These are phyloP conservation scores for Colletotrichum sp. DNA, from an alignment of 2,329 filamentous ascomycete genomes.

Conservation along the genomic window DNA sequence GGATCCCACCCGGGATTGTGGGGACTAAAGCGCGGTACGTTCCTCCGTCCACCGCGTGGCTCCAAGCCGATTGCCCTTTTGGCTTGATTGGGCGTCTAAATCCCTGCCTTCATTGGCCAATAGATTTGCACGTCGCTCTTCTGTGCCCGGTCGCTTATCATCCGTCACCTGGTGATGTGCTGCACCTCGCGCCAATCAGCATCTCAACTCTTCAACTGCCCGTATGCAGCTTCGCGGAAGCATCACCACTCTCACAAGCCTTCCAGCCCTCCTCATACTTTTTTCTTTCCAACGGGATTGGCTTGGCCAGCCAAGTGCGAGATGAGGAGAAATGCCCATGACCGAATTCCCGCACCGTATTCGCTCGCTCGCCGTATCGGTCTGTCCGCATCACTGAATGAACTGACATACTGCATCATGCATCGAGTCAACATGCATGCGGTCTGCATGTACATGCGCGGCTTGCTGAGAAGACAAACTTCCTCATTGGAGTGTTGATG, in stretches of 20 bases:
- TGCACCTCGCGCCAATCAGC: constrained; percentile 11
- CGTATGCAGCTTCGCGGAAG: constrained; percentile 14
- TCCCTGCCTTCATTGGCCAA: constrained; percentile 11
- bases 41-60: background rate
- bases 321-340: constrained; percentile 7
- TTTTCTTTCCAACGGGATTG: background rate
- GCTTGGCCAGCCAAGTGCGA: background rate
- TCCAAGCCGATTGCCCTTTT: constrained; percentile 1
- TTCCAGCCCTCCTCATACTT: constrained; percentile 7
- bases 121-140: background rate
- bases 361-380: constrained; percentile 7
- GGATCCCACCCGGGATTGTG: background rate
- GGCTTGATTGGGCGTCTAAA: constrained; percentile 20
- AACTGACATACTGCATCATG: constrained; percentile 14
- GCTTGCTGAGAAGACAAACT: background rate
- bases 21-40: constrained; percentile 11
- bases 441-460: constrained; percentile 10
- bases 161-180: constrained; percentile 21
- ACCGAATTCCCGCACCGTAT: background rate
- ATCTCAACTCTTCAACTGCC: background rate
- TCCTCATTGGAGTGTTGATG: constrained; percentile 14
- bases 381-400: constrained; percentile 7
- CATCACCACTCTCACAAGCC: constrained; percentile 13
- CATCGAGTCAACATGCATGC: constrained; percentile 20
- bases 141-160: constrained; percentile 17